Conservation (phyloP, 148 eudicot species). For the Drosera capensis region DNA sequence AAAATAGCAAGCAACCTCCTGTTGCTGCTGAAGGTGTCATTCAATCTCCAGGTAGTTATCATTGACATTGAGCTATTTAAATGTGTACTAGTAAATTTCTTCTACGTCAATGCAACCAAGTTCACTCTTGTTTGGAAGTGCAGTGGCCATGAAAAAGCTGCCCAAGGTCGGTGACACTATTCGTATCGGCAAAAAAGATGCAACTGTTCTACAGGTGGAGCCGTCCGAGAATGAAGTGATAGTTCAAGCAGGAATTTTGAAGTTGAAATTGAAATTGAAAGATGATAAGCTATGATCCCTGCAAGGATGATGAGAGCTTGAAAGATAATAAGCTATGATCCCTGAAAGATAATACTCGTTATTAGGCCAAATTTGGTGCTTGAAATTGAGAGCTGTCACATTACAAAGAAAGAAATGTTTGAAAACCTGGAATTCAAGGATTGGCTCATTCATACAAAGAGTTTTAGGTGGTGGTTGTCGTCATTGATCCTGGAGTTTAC, state of each 20-base stretch:
- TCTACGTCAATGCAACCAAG: background rate
- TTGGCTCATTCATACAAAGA: too few relatives aligned
- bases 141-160: constrained; percentile 21
- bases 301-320: background rate
- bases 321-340: constrained; percentile 30
- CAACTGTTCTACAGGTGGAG: constrained; percentile 44
- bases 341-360: too few relatives aligned
- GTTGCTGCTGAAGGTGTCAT: background rate
- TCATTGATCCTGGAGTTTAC: too few relatives aligned
- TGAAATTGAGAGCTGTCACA: too few relatives aligned
- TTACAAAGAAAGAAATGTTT: too few relatives aligned
- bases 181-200: constrained; percentile 43
- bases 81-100: background rate
- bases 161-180: constrained; percentile 63
- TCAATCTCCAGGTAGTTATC: too few relatives aligned
- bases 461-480: too few relatives aligned
- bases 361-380: too few relatives aligned
- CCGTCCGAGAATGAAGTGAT: constrained; percentile 45
- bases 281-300: constrained; percentile 30
- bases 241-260: constrained; percentile 66
- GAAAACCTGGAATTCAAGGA: too few relatives aligned
- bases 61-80: background rate
- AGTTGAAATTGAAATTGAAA: constrained; percentile 50
- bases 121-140: constrained; percentile 5
- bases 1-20: constrained; percentile 9